A percentile compares a stretch with the other conserved stretches of the same genome.
These are phyloP conservation scores for Mollisiaceae sp. DNA, from an alignment of 2,329 filamentous ascomycete species.

Conservation along the genomic window DNA sequence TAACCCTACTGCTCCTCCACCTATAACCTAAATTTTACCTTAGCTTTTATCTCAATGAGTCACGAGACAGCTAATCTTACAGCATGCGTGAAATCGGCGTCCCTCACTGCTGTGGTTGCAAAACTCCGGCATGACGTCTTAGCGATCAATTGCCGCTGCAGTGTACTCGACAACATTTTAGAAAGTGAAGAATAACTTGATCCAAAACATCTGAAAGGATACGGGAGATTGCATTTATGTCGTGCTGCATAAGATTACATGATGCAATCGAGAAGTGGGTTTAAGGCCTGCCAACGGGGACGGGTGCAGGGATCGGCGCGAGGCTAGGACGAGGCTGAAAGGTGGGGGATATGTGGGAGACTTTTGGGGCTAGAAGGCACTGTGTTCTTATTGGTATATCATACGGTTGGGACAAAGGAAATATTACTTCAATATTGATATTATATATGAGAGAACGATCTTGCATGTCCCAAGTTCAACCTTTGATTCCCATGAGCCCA, in stretches of 20 bases:
- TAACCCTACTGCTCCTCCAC: conserved; percentile 71
- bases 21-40: conserved; percentile 49
- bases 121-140: conserved; percentile 29
- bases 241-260: neutral
- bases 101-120: conserved; percentile 31
- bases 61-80: conserved; percentile 28
- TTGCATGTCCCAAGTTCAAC: too few species aligned
- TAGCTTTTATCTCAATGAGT: conserved; percentile 2
- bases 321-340: conserved; percentile 7
- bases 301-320: conserved; percentile 3
- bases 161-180: neutral
- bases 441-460: too few species aligned
- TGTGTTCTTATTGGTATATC: neutral
- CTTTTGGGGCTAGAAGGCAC: neutral
- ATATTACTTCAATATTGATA: too few species aligned
- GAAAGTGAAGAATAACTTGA: neutral
- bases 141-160: neutral
- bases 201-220: neutral
- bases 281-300: neutral
- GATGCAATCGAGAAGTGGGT: conserved; percentile 7
- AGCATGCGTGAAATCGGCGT: conserved; percentile 44
- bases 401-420: too few species aligned
- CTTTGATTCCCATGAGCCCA: too few species aligned
- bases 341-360: neutral
- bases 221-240: neutral